Evolutionary conservation across 768 basidiomycete genomes (phyloP), one percentile per base, ranked within the genome.

Genomic region (Amanita muscaria): DNA sequence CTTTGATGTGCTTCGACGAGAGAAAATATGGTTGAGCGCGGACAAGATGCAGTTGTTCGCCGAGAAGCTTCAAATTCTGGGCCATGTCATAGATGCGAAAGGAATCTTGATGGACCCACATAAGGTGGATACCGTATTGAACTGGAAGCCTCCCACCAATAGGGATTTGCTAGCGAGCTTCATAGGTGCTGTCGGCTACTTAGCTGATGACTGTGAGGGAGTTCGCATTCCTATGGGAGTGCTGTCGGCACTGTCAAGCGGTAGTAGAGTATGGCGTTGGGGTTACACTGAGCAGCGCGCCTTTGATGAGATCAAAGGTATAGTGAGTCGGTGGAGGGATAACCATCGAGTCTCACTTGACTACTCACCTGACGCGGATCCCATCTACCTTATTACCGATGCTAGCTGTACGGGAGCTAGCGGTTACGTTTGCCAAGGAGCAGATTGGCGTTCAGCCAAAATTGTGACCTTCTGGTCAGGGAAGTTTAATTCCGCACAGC

Each of bases 71-170:
- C 61, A 63, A 16, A 27, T 67, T 4, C 47, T 72, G 0, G 69
- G 69, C 0, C 57, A 56, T 1, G 48, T 70, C 1, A 48, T 71
- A 6, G 57, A 63, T 19, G 48, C 60, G 1, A 4, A 55, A 0
- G 65, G 68, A 0, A 67, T 72, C 4, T 36, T 15, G 0, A 69
- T 70, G 65, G 64, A 72, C 22, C 67, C 64, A 0, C 45, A 59
- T n/a, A 72, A 72, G 32, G 66, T 72, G 0, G 60, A 70, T 40
- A 30, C 46, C 0, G 55, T 69, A 0, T 1, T 55, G 1, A 58
- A 59, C 2, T 61, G 59, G 59, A 58, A 59, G 27, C 50, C 49
- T 0, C 62, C 60, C 0, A 59, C 53, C 0, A 61, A 53, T 27
- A 53, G 56, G 7, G 57, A 59, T 19, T 43, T 64, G 4, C 36